Conservation (phyloP, 2,329 filamentous ascomycete genomes). For the Diaporthe helianthi region DNA sequence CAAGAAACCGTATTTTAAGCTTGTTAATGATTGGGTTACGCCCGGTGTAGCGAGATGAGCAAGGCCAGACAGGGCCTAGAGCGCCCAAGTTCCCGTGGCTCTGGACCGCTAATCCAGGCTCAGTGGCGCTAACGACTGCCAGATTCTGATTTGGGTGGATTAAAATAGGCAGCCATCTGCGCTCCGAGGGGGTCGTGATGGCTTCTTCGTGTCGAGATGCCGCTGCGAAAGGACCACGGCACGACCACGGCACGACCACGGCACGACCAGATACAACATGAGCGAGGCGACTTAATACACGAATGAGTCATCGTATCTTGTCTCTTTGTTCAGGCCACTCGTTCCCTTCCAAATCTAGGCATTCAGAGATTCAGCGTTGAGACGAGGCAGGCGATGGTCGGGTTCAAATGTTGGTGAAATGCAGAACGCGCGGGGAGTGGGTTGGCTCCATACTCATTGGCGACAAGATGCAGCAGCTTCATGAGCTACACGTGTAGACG, state of each 20-base stretch:
- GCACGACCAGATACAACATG: background rate
- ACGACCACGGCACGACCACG: background rate
- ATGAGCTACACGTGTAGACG: background rate
- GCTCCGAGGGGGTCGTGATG: background rate
- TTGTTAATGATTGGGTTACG: slow-evolving; percentile 27
- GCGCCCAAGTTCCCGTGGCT: slow-evolving; percentile 3
- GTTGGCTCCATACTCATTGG: background rate
- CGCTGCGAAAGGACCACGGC: background rate
- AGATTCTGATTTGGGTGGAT: background rate
- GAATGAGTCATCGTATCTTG: slow-evolving; percentile 6
- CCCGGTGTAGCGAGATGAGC: slow-evolving; percentile 26
- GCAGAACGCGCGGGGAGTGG: background rate
- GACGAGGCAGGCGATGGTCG: background rate
- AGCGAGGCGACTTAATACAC: background rate
- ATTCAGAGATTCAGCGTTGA: background rate
- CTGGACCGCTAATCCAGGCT: background rate
- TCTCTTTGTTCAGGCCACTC: background rate
- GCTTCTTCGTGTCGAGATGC: slow-evolving; percentile 10
- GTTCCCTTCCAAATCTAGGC: background rate
- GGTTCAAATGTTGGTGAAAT: background rate
- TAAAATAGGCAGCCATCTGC: slow-evolving; percentile 19
- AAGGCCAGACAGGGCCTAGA: slow-evolving; percentile 19
- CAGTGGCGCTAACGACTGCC: slow-evolving; percentile 5
- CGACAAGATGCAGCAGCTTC: background rate
- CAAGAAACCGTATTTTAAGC: slow-evolving; percentile 31